phyloP scores from a whole-genome alignment of 129 eudicot genomes.

The Centella asiatica region DNA sequence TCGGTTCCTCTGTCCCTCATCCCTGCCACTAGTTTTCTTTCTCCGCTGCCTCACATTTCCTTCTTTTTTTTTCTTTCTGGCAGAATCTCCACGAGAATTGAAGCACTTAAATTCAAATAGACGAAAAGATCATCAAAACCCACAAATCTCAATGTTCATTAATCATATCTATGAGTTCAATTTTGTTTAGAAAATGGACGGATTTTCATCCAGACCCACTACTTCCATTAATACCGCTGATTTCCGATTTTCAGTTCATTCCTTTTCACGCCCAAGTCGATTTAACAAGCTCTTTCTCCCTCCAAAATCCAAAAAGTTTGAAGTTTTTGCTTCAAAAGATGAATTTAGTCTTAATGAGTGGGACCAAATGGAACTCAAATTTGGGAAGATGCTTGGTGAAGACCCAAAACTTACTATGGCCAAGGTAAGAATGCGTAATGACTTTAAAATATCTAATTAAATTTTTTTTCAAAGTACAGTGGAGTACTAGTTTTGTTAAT shows the following conservation, averaged over 20 bases:
- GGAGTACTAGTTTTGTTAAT: no score
- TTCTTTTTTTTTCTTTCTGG: no score
- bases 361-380: conserved; percentile 70
- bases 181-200: conserved; percentile 27
- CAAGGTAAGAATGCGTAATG: no score
- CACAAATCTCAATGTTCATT: not conserved
- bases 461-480: no score
- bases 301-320: conserved; percentile 26
- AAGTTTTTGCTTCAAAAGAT: conserved; percentile 40
- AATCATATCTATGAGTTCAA: not conserved
- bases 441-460: no score
- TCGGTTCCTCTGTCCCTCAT: no score
- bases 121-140: not conserved
- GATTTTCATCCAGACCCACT: conserved; percentile 13
- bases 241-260: conserved; percentile 17
- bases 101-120: not conserved
- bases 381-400: conserved; percentile 61
- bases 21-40: no score
- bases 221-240: conserved; percentile 17
- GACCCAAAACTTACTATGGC: conserved; percentile 67
- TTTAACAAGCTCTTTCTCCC: conserved; percentile 17
- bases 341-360: conserved; percentile 40
- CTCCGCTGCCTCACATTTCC: no score
- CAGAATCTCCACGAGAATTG: no score
- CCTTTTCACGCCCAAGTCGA: conserved; percentile 16